Base-by-base conservation (phyloP, 768 basidiomycete genomes). In the Suillus variegatus region DNA sequence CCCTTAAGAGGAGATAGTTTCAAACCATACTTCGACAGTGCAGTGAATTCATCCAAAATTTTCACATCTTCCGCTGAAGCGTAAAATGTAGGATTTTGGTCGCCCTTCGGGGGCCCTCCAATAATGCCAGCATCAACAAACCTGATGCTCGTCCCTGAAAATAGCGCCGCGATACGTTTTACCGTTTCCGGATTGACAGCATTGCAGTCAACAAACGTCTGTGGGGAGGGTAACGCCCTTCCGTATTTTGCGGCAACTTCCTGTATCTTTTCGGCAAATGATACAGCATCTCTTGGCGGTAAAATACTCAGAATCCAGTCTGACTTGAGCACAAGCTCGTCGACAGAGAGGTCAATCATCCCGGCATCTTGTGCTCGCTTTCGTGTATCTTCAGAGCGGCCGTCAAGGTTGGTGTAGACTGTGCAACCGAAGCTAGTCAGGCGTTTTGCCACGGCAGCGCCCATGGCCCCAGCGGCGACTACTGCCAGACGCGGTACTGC, bases 51-150 rank as follows among this genome's bases (percentile, higher is more conserved):
- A 16, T 79, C 77, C 54, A 84, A 70, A 73, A 70, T 47, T 40
- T 71, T 65, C 56, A 64, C 65, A 64, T 81, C 72, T 71, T 75
- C 69, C 9, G 78, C 81, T 12, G 85, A 85, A 10, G 82, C 85
- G 67, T 89, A 88, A 70, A 88, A 79, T 9, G 80, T 84, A 4
- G 87, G 87, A 61, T 85, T 76, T 60, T 83, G 84, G 2, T 68
- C 75, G 13, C 77, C 81, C 60, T 65, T 74, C 6, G 88, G 87
- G 9, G 86, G 86, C 4, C 81, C 81, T 18, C 86, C 87, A 64
- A 88, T 82, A 51, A 88, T 89, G 20, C 79, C 74, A 5, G 82
- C 85, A 73, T 90, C 87, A 13, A 88, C 69, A 69, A 90, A 85
- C 28, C 71, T 71, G 56, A 84, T 78, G 1, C 69, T 65, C 3